Evolutionary conservation across 192 early-diverging fungal genomes (phyloP).

Genomic region (Dimargaris cristalligena): DNA sequence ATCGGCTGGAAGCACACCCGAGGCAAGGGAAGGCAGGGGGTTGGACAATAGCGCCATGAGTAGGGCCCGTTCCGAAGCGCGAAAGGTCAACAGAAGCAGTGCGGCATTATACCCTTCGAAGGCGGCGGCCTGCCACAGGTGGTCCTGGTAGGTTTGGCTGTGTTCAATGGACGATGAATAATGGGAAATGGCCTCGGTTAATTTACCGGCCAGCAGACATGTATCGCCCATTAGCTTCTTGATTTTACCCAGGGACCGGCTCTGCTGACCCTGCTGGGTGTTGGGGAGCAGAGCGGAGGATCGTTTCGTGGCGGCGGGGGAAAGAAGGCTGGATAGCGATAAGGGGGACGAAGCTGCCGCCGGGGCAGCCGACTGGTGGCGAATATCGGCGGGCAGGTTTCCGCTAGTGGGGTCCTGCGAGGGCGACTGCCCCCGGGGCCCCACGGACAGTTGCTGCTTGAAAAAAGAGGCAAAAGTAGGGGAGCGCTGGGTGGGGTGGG

Average conservation of each 20-base stretch:
- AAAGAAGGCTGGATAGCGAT: not conserved
- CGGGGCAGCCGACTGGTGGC: not conserved
- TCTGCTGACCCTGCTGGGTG: not conserved
- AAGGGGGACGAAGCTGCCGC: slow-evolving; percentile 5
- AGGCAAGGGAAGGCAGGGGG: not conserved
- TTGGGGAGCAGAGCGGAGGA: not conserved
- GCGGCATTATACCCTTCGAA: slow-evolving; percentile 29
- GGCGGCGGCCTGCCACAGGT: slow-evolving; percentile 28
- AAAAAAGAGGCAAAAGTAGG: not conserved
- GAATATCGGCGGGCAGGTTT: slow-evolving; percentile 7
- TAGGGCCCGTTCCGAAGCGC: slow-evolving; percentile 14
- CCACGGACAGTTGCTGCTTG: slow-evolving; percentile 14
- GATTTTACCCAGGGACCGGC: slow-evolving; percentile 2
- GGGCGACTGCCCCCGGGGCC: slow-evolving; percentile 17
- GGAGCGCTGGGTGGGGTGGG: not conserved
- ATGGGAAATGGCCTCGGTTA: slow-evolving; percentile 21
- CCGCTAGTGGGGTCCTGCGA: slow-evolving; percentile 16
- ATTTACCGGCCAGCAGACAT: slow-evolving; percentile 23
- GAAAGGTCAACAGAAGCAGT: slow-evolving; percentile 20
- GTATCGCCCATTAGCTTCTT: slow-evolving; percentile 30
- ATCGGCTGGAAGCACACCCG: not conserved
- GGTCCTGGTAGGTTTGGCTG: slow-evolving; percentile 17
- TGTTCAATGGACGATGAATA: slow-evolving; percentile 21
- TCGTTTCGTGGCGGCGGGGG: not conserved
- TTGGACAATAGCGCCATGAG: slow-evolving; percentile 7